These are phyloP conservation scores for Casuarina cunninghamiana DNA, from an alignment of 306 rosid species.

Conservation along the genomic window DNA sequence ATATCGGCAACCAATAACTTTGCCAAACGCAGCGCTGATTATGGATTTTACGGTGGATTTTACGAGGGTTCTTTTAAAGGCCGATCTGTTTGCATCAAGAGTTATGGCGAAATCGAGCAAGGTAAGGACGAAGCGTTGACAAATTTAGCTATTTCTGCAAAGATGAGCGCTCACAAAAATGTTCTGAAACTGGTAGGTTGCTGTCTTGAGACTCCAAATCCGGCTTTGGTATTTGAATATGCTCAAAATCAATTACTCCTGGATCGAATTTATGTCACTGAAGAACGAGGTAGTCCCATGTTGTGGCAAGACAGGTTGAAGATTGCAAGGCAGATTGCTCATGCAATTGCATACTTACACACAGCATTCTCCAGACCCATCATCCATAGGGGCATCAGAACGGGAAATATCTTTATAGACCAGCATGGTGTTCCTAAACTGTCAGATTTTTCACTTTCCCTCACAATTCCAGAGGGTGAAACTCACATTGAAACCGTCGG, in stretches of 20 bases:
- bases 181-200: not conserved
- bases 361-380: not conserved
- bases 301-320: not conserved
- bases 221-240: not conserved
- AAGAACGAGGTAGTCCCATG: not conserved
- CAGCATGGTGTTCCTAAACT: slow-evolving; percentile 6
- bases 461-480: slow-evolving; percentile 21
- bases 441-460: not conserved
- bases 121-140: not conserved
- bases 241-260: not conserved
- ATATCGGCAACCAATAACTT: too few relatives aligned
- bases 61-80: not conserved
- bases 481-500: not conserved
- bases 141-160: not conserved
- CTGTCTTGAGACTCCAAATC: not conserved
- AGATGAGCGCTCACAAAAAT: not conserved
- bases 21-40: too few relatives aligned
- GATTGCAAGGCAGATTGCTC: not conserved
- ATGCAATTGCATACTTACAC: not conserved
- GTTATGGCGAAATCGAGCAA: not conserved
- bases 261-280: not conserved
- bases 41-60: not conserved
- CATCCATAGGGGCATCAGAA: slow-evolving; percentile 6
- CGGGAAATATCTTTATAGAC: slow-evolving; percentile 4
- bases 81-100: not conserved